Evolutionary conservation across 305 asterid species (phyloP), one percentile per base, ranked within the genome.

Genomic region (Withania somnifera): DNA sequence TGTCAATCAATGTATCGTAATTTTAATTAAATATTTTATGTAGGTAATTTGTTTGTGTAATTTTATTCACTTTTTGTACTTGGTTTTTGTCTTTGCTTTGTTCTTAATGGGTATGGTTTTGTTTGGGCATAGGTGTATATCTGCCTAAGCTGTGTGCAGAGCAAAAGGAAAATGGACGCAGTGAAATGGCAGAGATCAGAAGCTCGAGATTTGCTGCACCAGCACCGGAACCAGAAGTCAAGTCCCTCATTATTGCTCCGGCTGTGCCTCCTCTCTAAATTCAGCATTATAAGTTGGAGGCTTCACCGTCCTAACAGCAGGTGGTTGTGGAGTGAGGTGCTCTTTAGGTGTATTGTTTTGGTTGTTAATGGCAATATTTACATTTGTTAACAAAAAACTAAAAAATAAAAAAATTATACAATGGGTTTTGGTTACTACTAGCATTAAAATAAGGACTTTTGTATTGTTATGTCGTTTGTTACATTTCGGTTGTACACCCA

Each of bases 111-210:
- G 1, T 5, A 0, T 4, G 15, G 7, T 40, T 51, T 81, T 83
- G 76, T 30, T 68, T 51, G 19, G 32, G 13, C 40, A 10, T 79
- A 93, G 98, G 97, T 14, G 91, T 90, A 15, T 91, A 86, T 86
- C 97, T 94, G 60, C 98, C 98, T 20, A 93, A 91, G 68, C 57
- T 91, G 8, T 94, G 98, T 50, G 86, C 86, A 40, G 89, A 87
- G 5, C 85, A 85, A 60, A 87, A 88, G 69, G 82, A 76, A 60
- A 85, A 82, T 30, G 83, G 76, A 2, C 86, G 95, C 1, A 87
- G 98, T 4, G 93, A 85, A 79, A 90, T 94, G 93, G 67, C 84
- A 2, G 98, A 92, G 83, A 84, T 91, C 0, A 83, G 84, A 5
- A 94, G 97, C 91, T 91, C 92, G 0, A 94, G 95, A 34, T 73